A percentile compares a stretch with the other conserved stretches of the same genome.
These are phyloP conservation scores for Lepiota brunneoincarnata DNA, from an alignment of 768 basidiomycete species.

Conservation along the genomic window DNA sequence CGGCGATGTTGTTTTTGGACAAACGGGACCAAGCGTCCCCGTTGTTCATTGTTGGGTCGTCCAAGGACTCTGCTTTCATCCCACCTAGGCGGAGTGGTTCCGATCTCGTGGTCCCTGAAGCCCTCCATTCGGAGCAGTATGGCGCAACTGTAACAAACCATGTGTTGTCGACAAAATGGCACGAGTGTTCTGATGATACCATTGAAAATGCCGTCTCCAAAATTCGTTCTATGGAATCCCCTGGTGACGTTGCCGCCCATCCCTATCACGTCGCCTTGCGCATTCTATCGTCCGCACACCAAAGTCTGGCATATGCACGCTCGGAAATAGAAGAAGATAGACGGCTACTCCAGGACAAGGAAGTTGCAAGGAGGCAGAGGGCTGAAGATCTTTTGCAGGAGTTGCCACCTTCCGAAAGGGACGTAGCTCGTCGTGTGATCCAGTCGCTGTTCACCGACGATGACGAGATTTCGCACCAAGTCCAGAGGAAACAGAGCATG, in stretches of 20 bases:
- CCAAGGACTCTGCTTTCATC: constrained; percentile 25
- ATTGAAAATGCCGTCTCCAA: constrained; percentile 62
- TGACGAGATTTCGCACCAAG: constrained; percentile 43
- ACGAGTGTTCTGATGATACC: constrained; percentile 72
- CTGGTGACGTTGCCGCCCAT: constrained; percentile 42
- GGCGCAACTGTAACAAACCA: constrained; percentile 34
- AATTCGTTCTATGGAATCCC: constrained; percentile 42
- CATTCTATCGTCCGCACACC: constrained; percentile 67
- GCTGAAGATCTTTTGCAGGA: constrained; percentile 57
- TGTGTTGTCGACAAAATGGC: constrained; percentile 71
- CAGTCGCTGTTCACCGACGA: constrained; percentile 62
- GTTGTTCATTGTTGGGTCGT: constrained; percentile 42
- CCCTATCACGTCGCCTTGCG: constrained; percentile 71
- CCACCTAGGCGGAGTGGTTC: constrained; percentile 17
- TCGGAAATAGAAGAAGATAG: constrained; percentile 65
- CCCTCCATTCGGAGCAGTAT: constrained; percentile 32
- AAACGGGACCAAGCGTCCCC: constrained; percentile 26
- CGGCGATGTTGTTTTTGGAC: too few relatives aligned
- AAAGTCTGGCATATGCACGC: constrained; percentile 51
- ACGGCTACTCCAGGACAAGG: constrained; percentile 55
- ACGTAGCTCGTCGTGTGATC: constrained; percentile 64
- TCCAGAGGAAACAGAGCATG: constrained; percentile 57
- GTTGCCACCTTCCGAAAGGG: constrained; percentile 58
- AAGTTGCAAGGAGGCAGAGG: constrained; percentile 45
- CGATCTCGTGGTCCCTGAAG: constrained; percentile 31